Conservation (phyloP, 31 red algal species). For the Bonnemaisonia californica region DNA sequence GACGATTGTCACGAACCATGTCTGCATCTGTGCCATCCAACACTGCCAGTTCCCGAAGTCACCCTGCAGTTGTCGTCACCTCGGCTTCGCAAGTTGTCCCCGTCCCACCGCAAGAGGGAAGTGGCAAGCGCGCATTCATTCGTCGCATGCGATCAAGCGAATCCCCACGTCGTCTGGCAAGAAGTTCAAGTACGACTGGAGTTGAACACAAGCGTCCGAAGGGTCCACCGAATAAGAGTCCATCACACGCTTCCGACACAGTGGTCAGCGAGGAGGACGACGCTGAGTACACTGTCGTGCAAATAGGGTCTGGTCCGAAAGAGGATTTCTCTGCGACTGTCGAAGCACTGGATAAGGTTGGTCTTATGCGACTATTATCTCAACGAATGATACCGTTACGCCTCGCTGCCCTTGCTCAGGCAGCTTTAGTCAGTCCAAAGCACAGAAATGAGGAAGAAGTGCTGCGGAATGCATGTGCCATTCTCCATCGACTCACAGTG, state of each 20-base stretch:
- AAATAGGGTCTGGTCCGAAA: slow-evolving; percentile 52
- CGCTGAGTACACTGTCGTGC: slow-evolving; percentile 49
- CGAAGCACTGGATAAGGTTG: slow-evolving; percentile 41
- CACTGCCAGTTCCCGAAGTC: background rate
- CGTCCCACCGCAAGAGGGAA: slow-evolving; percentile 25
- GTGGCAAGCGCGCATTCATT: slow-evolving; percentile 64
- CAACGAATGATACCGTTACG: slow-evolving; percentile 55
- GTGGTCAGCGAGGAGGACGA: slow-evolving; percentile 35
- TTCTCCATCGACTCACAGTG: slow-evolving; percentile 66
- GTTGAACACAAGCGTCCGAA: slow-evolving; percentile 48
- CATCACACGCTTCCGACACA: slow-evolving; percentile 43
- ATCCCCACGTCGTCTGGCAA: slow-evolving; percentile 37
- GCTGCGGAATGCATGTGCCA: slow-evolving; percentile 58
- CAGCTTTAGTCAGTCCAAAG: slow-evolving; percentile 46
- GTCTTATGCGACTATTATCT: slow-evolving; percentile 52
- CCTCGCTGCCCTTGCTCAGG: slow-evolving; percentile 58
- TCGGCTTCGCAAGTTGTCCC: background rate
- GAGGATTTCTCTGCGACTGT: slow-evolving; percentile 49
- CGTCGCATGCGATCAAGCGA: slow-evolving; percentile 67
- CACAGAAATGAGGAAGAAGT: slow-evolving; percentile 61
- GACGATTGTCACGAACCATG: slow-evolving; percentile 31
- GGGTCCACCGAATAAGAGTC: background rate
- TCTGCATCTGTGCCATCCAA: slow-evolving; percentile 29
- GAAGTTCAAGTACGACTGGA: slow-evolving; percentile 42
- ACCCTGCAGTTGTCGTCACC: background rate